Percentiles rank a stretch among this genome's conserved stretches.
Conservation (phyloP, 148 eudicot species). For the Limonium bicolor region DNA sequence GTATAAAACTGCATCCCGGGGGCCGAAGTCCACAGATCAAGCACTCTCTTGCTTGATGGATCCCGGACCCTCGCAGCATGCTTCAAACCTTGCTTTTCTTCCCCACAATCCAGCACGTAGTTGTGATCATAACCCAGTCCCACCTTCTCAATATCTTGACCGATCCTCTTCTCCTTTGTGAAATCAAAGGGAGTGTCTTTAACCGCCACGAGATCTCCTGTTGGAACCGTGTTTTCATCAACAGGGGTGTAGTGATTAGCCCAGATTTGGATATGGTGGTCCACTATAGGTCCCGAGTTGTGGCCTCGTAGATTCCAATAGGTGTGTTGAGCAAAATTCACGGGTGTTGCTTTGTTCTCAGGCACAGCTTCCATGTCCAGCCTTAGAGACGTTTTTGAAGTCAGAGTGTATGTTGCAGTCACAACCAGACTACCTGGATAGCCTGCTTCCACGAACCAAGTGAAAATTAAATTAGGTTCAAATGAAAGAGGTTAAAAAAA, state of each 20-base stretch:
- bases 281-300: conserved; percentile 53
- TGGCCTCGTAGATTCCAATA: conserved; percentile 93
- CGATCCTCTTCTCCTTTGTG: conserved; percentile 65
- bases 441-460: conserved; percentile 24
- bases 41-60: conserved; percentile 56
- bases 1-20: conserved; percentile 97
- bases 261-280: conserved; percentile 66
- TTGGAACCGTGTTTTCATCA: conserved; percentile 56
- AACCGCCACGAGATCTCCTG: conserved; percentile 69
- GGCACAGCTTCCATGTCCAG: conserved; percentile 99
- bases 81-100: conserved; percentile 59
- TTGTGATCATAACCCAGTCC: conserved; percentile 96
- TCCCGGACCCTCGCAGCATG: conserved; percentile 69
- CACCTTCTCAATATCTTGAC: conserved; percentile 47
- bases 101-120: conserved; percentile 75
- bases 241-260: conserved; percentile 69
- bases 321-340: conserved; percentile 87
- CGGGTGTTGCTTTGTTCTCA: conserved; percentile 70
- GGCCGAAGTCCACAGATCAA: conserved; percentile 74
- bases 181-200: conserved; percentile 82
- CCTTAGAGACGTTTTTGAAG: conserved; percentile 59
- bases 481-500: background rate
- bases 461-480: background rate
- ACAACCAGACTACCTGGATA: conserved; percentile 73
- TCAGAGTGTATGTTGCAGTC: conserved; percentile 79